Evolutionary conservation across 257 asterid genomes (phyloP).

Genomic region (Echium plantagineum): DNA sequence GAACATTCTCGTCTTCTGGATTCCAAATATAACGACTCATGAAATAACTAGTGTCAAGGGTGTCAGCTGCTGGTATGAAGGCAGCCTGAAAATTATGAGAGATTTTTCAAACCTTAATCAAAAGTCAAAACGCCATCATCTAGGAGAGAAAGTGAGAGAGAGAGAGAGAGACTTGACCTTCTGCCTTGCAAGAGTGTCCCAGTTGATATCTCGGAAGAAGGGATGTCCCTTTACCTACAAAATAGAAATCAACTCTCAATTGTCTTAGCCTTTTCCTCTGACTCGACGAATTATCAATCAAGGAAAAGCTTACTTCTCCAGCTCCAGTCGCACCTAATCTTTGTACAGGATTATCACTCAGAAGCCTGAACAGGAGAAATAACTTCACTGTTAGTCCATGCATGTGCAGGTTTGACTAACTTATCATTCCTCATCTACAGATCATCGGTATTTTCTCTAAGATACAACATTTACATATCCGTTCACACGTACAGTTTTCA

Average conservation of each 20-base stretch:
- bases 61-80: slow-evolving; percentile 75
- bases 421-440: too few species aligned
- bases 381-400: slow-evolving; percentile 8
- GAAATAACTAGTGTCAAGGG: slow-evolving; percentile 89
- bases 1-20: slow-evolving; percentile 62
- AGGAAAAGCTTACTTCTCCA: slow-evolving; percentile 45
- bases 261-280: slow-evolving; percentile 2
- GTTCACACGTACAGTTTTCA: too few species aligned
- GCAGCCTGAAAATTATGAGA: slow-evolving; percentile 55
- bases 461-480: background rate
- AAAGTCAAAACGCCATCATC: background rate
- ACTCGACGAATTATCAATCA: slow-evolving; percentile 1
- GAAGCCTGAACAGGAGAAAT: slow-evolving; percentile 45
- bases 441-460: background rate
- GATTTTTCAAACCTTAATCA: background rate
- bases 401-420: slow-evolving; percentile 1
- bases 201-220: slow-evolving; percentile 69
- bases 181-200: slow-evolving; percentile 87
- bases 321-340: slow-evolving; percentile 91
- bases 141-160: background rate
- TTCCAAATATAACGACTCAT: slow-evolving; percentile 98
- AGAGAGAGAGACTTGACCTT: slow-evolving; percentile 34
- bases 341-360: slow-evolving; percentile 78
- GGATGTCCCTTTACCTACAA: slow-evolving; percentile 72
- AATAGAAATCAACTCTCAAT: slow-evolving; percentile 9